Evolutionary conservation across 2,329 filamentous ascomycete genomes (phyloP).

Genomic region (Arachnomyces sp.): DNA sequence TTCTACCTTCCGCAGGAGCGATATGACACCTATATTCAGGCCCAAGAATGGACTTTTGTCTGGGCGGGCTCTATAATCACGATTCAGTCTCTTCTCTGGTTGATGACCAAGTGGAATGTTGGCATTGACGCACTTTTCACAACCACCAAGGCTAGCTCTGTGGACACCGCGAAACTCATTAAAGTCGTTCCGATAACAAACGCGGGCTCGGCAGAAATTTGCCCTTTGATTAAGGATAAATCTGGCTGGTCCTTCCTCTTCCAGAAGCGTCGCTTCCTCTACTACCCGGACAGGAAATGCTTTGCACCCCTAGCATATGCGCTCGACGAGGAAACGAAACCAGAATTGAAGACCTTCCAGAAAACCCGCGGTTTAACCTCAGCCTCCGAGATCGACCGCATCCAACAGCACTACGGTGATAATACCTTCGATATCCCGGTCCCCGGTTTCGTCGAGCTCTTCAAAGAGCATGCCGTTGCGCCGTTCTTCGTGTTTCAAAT

Average conservation of each 20-base stretch:
- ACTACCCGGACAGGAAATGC: constrained; percentile 59
- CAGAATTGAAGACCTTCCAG: constrained; percentile 69
- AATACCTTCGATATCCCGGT: constrained; percentile 98
- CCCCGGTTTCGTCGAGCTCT: constrained; percentile 88
- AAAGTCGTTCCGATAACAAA: constrained; percentile 88
- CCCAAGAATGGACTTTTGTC: constrained; percentile 97
- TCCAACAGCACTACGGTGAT: constrained; percentile 87
- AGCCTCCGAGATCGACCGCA: constrained; percentile 64
- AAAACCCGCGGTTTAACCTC: constrained; percentile 65
- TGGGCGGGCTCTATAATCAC: constrained; percentile 86
- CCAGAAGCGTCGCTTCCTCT: constrained; percentile 95
- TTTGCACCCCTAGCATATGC: constrained; percentile 77
- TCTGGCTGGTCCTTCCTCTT: constrained; percentile 81
- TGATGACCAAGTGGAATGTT: constrained; percentile 97
- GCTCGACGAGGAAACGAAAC: constrained; percentile 79
- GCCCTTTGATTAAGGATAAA: constrained; percentile 66
- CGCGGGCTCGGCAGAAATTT: constrained; percentile 82
- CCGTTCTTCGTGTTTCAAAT: constrained; percentile 99
- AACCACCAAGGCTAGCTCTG: constrained; percentile 57
- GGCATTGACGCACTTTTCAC: constrained; percentile 76
- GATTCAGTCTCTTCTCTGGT: constrained; percentile 78
- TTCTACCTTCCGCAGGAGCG: constrained; percentile 75
- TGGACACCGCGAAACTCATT: constrained; percentile 73
- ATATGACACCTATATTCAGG: constrained; percentile 85
- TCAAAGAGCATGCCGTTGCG: constrained; percentile 95